Conservation (phyloP, 345 rosid species). For the Theobroma cacao region DNA sequence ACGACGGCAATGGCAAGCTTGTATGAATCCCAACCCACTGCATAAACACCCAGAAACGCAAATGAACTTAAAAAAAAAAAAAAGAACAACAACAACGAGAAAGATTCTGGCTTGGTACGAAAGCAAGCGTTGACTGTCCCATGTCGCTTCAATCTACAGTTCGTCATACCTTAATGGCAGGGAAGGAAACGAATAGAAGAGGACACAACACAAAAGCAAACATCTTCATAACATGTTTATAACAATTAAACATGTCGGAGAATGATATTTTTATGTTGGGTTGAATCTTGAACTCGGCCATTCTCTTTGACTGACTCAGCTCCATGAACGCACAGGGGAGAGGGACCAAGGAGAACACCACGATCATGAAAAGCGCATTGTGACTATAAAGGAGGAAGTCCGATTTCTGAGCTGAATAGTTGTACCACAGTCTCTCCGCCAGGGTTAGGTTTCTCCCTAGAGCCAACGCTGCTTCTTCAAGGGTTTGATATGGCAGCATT, state of each 20-base stretch:
- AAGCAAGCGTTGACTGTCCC: no score
- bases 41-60: neutral
- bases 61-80: no score
- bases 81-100: no score
- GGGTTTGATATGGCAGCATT: slow-evolving; percentile 63
- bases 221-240: slow-evolving; percentile 65
- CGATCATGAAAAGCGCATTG: slow-evolving; percentile 58
- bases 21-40: slow-evolving; percentile 69
- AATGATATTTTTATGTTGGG: slow-evolving; percentile 57
- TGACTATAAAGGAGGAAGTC: slow-evolving; percentile 81
- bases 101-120: no score
- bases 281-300: slow-evolving; percentile 71
- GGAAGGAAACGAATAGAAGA: slow-evolving; percentile 72
- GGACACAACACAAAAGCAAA: slow-evolving; percentile 72
- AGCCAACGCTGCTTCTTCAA: slow-evolving; percentile 56
- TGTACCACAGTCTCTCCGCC: slow-evolving; percentile 71
- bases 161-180: slow-evolving; percentile 56
- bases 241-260: slow-evolving; percentile 58
- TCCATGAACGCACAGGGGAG: slow-evolving; percentile 56
- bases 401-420: slow-evolving; percentile 71
- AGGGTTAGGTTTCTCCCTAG: slow-evolving; percentile 69
- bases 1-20: slow-evolving; percentile 78
- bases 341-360: slow-evolving; percentile 67
- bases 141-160: no score
- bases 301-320: slow-evolving; percentile 38